These are phyloP conservation scores for Umbellularia californica DNA, from an alignment of 164 flowering plant species.

Conservation along the genomic window DNA sequence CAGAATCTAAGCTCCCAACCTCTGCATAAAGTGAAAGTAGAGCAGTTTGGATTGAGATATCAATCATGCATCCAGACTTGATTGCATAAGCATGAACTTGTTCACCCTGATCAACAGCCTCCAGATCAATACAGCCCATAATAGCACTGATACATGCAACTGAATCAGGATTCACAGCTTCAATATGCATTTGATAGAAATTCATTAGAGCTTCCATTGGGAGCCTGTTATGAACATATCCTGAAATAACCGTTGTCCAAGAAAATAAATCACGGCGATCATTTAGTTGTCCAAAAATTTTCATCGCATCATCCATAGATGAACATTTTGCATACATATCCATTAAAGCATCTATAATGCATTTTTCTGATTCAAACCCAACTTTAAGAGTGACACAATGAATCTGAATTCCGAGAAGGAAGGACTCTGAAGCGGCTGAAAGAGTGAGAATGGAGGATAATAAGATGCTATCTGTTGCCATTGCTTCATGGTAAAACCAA, in stretches of 20 bases:
- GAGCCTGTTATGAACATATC: slow-evolving; percentile 13
- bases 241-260: slow-evolving; percentile 19
- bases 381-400: slow-evolving; percentile 8
- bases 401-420: slow-evolving; percentile 15
- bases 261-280: slow-evolving; percentile 2
- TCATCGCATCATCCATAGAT: slow-evolving; percentile 2
- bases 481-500: slow-evolving; percentile 6
- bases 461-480: slow-evolving; percentile 1
- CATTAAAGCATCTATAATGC: slow-evolving; percentile 15
- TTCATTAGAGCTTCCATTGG: slow-evolving; percentile 11
- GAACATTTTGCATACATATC: slow-evolving; percentile 21
- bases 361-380: slow-evolving; percentile 9
- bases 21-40: slow-evolving; percentile 16
- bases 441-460: slow-evolving; percentile 12
- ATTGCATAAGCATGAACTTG: slow-evolving; percentile 15
- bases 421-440: slow-evolving; percentile 9
- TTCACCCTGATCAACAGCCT: slow-evolving; percentile 8
- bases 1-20: slow-evolving; percentile 9
- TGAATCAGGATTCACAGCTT: slow-evolving; percentile 12
- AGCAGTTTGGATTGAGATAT: slow-evolving; percentile 11
- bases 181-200: slow-evolving; percentile 14
- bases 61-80: slow-evolving; percentile 8
- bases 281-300: background rate
- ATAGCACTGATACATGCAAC: slow-evolving; percentile 21
- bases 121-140: slow-evolving; percentile 7